These are phyloP conservation scores for Annulohypoxylon bovei DNA, from an alignment of 495 filamentous ascomycete genomes.

Conservation along the genomic window DNA sequence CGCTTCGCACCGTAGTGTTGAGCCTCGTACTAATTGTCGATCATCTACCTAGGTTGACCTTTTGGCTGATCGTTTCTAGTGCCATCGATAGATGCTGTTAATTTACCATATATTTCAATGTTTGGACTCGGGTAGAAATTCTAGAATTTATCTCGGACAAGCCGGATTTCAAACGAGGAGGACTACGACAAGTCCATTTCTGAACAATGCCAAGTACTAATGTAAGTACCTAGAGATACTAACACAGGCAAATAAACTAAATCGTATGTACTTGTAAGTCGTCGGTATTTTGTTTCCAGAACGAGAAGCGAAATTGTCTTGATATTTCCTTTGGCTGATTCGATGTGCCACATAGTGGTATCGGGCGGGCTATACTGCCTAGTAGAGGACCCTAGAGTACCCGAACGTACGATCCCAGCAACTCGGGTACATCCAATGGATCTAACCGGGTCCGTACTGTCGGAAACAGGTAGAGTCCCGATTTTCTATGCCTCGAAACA, in stretches of 20 bases:
- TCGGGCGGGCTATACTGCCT: background rate
- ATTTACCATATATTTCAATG: conserved; percentile 1
- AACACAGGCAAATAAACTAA: no score
- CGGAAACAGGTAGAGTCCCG: conserved; percentile 1
- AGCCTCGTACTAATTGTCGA: background rate
- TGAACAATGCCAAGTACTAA: no score
- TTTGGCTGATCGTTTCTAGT: background rate
- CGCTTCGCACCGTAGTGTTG: background rate
- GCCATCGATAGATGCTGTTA: background rate
- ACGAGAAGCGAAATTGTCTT: background rate
- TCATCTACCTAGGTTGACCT: background rate
- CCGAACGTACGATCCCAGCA: background rate
- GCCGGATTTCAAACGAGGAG: background rate
- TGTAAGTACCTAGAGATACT: no score
- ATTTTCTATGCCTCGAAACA: background rate
- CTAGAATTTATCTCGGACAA: background rate
- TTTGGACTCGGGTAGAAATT: background rate
- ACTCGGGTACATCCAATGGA: conserved; percentile 6
- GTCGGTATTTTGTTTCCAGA: background rate
- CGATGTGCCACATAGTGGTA: background rate
- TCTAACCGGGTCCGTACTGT: conserved; percentile 3
- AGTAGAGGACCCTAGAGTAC: background rate
- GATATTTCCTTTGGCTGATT: background rate
- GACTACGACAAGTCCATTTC: background rate
- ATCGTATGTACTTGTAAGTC: background rate